A percentile compares a stretch with the other conserved stretches of the same genome.
These are phyloP conservation scores for Aspergillus taichungensis DNA, from an alignment of 495 filamentous ascomycete genomes.

Conservation along the genomic window DNA sequence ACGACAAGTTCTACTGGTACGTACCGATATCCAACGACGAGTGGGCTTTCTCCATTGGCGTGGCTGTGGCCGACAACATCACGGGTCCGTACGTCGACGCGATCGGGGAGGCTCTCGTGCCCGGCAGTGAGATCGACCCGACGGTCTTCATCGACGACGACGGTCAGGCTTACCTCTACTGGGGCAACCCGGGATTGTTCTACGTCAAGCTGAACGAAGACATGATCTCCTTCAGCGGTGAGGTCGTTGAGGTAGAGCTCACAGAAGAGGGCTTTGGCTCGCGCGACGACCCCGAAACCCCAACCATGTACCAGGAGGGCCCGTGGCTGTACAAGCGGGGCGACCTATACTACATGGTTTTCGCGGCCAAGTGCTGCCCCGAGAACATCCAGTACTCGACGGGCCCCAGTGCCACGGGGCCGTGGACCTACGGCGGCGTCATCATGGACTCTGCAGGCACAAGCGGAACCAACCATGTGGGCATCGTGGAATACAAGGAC, in stretches of 20 bases:
- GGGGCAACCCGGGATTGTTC: slow-evolving; percentile 16
- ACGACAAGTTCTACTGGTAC: slow-evolving; percentile 26
- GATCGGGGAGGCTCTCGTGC: slow-evolving; percentile 13
- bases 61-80: slow-evolving; percentile 19
- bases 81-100: slow-evolving; percentile 23
- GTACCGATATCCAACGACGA: slow-evolving; percentile 12
- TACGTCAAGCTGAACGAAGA: slow-evolving; percentile 25
- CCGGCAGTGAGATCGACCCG: slow-evolving; percentile 22
- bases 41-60: slow-evolving; percentile 16
- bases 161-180: slow-evolving; percentile 18
- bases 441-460: slow-evolving; percentile 18
- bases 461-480: slow-evolving; percentile 22
- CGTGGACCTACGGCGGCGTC: slow-evolving; percentile 21
- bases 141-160: slow-evolving; percentile 19
- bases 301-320: slow-evolving; percentile 17
- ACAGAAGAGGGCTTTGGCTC: slow-evolving; percentile 9
- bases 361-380: slow-evolving; percentile 18
- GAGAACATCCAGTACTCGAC: slow-evolving; percentile 25
- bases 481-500: slow-evolving; percentile 19
- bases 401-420: slow-evolving; percentile 15
- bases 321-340: slow-evolving; percentile 26
- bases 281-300: not conserved
- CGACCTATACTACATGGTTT: slow-evolving; percentile 21
- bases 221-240: slow-evolving; percentile 23
- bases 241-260: slow-evolving; percentile 6